These are phyloP conservation scores for Talaromyces sp. DNA, from an alignment of 2,329 filamentous ascomycete genomes.

Conservation along the genomic window DNA sequence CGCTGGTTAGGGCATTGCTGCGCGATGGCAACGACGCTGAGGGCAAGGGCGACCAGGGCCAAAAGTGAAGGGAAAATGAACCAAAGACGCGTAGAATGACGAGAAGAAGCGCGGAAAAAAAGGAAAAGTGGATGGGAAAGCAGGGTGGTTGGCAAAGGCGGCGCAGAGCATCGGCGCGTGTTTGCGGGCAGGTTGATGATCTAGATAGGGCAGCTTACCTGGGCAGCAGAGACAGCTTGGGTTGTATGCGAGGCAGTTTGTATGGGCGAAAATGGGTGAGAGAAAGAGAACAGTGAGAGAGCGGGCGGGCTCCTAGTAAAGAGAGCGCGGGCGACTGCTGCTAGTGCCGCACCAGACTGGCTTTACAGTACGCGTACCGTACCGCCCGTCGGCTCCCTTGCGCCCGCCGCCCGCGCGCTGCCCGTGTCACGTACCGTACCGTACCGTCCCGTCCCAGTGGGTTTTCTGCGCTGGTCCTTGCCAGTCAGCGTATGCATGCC, in stretches of 20 bases:
- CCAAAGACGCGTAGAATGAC: slow-evolving; percentile 15
- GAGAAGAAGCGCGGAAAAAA: slow-evolving; percentile 7
- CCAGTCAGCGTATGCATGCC: too few relatives aligned
- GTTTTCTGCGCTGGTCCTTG: background rate
- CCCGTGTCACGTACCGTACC: background rate
- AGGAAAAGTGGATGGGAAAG: slow-evolving; percentile 13
- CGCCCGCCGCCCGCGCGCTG: background rate
- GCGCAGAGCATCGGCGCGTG: slow-evolving; percentile 15
- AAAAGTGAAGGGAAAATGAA: slow-evolving; percentile 19
- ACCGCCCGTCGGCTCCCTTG: background rate
- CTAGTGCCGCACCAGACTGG: background rate
- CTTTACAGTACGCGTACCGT: background rate
- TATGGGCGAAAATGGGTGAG: slow-evolving; percentile 28
- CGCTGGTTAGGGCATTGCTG: background rate
- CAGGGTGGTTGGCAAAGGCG: slow-evolving; percentile 21
- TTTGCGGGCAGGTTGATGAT: slow-evolving; percentile 12
- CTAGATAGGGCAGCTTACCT: slow-evolving; percentile 31
- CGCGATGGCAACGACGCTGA: background rate
- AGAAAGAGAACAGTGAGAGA: slow-evolving; percentile 22
- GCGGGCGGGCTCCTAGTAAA: background rate
- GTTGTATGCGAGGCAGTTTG: slow-evolving; percentile 30
- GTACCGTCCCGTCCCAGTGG: background rate
- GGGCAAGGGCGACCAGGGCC: slow-evolving; percentile 17
- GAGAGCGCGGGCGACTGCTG: slow-evolving; percentile 2
- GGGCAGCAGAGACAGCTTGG: slow-evolving; percentile 31